A percentile compares a stretch with the other conserved stretches of the same genome.
These are phyloP conservation scores for Chiua virens DNA, from an alignment of 768 basidiomycete species.

Conservation along the genomic window DNA sequence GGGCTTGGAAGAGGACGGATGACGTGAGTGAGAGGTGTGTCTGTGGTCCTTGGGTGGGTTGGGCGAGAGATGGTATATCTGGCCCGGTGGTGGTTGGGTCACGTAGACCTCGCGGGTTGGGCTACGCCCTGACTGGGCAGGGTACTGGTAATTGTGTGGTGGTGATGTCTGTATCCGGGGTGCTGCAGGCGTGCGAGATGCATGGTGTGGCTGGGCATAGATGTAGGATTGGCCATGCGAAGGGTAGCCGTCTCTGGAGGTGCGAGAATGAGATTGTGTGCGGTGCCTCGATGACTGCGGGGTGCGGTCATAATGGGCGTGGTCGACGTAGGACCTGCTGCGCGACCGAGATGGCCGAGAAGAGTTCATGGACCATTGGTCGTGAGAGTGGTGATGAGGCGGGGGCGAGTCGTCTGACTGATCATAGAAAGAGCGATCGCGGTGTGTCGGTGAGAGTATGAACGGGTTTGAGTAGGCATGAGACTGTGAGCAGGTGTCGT, in stretches of 20 bases:
- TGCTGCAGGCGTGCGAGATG: conserved; percentile 11
- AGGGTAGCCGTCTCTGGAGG: conserved; percentile 21
- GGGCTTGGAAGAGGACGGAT: conserved; percentile 21
- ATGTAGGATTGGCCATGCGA: conserved; percentile 10
- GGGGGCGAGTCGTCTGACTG: background rate
- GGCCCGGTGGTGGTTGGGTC: conserved; percentile 29
- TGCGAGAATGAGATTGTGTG: conserved; percentile 26
- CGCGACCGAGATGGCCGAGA: conserved; percentile 26
- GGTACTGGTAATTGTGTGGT: conserved; percentile 19
- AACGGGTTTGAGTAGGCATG: conserved; percentile 31
- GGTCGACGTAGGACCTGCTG: conserved; percentile 26
- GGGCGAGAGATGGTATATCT: conserved; percentile 20
- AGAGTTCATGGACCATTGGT: conserved; percentile 19
- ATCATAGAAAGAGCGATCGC: conserved; percentile 33
- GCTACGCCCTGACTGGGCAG: conserved; percentile 9
- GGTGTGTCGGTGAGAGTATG: conserved; percentile 26
- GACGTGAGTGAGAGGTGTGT: conserved; percentile 19
- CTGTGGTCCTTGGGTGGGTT: conserved; percentile 19
- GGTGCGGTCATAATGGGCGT: conserved; percentile 17
- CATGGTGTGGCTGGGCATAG: conserved; percentile 18
- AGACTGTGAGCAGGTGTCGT: conserved; percentile 37
- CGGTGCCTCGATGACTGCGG: conserved; percentile 17
- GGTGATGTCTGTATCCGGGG: conserved; percentile 18
- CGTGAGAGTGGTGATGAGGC: conserved; percentile 4
- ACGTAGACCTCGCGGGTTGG: conserved; percentile 18